A percentile compares a stretch with the other conserved stretches of the same genome.
These are phyloP conservation scores for Penicillium glabrum DNA, from an alignment of 2,329 filamentous ascomycete species.

Conservation along the genomic window DNA sequence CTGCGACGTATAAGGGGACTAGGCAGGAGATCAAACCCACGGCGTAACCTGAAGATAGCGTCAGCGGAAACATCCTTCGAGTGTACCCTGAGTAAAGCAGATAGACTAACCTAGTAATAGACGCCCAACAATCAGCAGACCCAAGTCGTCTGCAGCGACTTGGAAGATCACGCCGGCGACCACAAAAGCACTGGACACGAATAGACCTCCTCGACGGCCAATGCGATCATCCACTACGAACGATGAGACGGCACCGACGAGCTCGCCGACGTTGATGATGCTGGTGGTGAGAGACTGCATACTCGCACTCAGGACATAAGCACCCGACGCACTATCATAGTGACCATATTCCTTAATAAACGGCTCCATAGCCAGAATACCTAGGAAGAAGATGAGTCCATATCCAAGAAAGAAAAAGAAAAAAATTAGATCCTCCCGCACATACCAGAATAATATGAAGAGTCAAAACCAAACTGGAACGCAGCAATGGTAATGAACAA, in stretches of 20 bases:
- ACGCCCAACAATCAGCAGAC: neutral
- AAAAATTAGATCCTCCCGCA: too few relatives aligned
- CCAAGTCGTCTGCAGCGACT: neutral
- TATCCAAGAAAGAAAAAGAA: neutral
- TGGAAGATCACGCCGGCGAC: neutral
- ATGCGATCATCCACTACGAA: neutral
- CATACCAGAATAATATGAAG: neutral
- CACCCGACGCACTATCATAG: neutral
- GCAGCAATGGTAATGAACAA: neutral
- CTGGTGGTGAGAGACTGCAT: neutral
- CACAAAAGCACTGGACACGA: neutral
- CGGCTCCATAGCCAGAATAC: neutral
- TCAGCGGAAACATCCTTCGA: neutral
- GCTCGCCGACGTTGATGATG: neutral
- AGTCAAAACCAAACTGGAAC: neutral
- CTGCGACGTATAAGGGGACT: slow-evolving; percentile 70
- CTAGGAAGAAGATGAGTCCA: neutral
- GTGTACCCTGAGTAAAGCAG: too few relatives aligned
- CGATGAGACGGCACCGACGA: neutral
- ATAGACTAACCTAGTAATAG: neutral
- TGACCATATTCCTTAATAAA: neutral
- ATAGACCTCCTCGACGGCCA: neutral
- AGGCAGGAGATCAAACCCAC: neutral
- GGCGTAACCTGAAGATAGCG: neutral
- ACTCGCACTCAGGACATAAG: neutral